Evolutionary conservation across 2,329 filamentous ascomycete genomes (phyloP).

Genomic region (Aaosphaeria arxii): DNA sequence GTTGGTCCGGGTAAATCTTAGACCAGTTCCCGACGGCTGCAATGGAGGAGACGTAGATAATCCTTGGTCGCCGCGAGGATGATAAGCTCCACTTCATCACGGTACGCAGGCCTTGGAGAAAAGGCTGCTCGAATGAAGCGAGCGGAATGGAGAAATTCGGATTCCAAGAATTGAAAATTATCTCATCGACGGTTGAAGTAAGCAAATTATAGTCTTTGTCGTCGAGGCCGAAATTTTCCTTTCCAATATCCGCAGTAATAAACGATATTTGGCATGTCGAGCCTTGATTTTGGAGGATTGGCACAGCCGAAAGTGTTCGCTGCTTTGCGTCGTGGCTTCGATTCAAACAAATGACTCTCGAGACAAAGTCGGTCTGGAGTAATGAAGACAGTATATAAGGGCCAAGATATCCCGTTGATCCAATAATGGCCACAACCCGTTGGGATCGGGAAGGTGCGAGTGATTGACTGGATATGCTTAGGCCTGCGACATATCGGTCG

Average conservation of each 20-base stretch:
- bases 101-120: conserved; percentile 17
- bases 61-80: conserved; percentile 2
- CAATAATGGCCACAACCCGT: conserved; percentile 6
- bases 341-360: conserved; percentile 14
- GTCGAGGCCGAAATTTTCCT: conserved; percentile 35
- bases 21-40: conserved; percentile 13
- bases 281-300: not conserved
- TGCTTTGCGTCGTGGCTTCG: conserved; percentile 4
- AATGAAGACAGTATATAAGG: conserved; percentile 8
- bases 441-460: too few species aligned
- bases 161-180: conserved; percentile 54
- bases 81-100: conserved; percentile 1
- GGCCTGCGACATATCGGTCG: conserved; percentile 2
- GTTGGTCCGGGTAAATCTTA: not conserved
- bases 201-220: conserved; percentile 7
- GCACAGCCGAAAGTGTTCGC: conserved; percentile 1
- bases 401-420: conserved; percentile 13
- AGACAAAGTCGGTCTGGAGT: conserved; percentile 2
- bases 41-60: conserved; percentile 13
- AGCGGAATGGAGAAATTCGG: conserved; percentile 49
- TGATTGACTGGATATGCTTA: not conserved
- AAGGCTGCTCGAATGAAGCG: conserved; percentile 10
- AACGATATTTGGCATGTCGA: not conserved
- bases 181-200: conserved; percentile 26
- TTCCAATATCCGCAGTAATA: conserved; percentile 1